phyloP scores from a whole-genome alignment of 306 rosid species.

The Acacia crassicarpa region DNA sequence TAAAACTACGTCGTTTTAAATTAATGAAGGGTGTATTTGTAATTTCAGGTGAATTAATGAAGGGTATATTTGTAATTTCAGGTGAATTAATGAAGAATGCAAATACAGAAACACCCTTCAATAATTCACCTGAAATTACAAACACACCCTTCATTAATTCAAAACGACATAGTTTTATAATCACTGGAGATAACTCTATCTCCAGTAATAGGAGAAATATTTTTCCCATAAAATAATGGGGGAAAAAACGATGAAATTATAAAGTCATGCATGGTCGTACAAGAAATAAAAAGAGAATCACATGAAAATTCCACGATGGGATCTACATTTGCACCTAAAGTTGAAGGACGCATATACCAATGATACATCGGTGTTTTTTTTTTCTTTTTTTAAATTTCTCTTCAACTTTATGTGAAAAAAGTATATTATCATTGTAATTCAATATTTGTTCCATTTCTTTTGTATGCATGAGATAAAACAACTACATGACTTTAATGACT shows the following conservation, averaged over 20 bases:
- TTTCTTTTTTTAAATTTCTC: background rate
- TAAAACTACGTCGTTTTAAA: too few species aligned
- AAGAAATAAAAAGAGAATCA: background rate
- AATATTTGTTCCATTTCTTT: background rate
- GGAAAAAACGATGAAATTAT: background rate
- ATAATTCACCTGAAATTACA: too few species aligned
- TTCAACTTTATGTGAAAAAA: conserved; percentile 30
- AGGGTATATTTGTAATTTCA: too few species aligned
- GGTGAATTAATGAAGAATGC: too few species aligned
- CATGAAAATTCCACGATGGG: background rate
- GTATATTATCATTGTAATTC: conserved; percentile 27
- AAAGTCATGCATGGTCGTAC: background rate
- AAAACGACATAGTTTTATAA: too few species aligned
- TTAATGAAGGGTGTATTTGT: too few species aligned
- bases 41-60: too few species aligned
- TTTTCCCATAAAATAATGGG: too few species aligned
- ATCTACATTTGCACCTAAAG: background rate
- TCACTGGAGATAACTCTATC: too few species aligned
- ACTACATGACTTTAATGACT: conserved; percentile 39
- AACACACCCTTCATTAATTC: too few species aligned
- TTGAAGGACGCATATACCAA: conserved; percentile 25
- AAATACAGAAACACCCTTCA: too few species aligned
- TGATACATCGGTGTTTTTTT: background rate
- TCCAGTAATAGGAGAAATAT: too few species aligned
- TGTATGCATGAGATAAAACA: conserved; percentile 25